A percentile compares a stretch with the other conserved stretches of the same genome.
These are phyloP conservation scores for Backusella tuberculispora DNA, from an alignment of 192 early-diverging fungal genomes.

Conservation along the genomic window DNA sequence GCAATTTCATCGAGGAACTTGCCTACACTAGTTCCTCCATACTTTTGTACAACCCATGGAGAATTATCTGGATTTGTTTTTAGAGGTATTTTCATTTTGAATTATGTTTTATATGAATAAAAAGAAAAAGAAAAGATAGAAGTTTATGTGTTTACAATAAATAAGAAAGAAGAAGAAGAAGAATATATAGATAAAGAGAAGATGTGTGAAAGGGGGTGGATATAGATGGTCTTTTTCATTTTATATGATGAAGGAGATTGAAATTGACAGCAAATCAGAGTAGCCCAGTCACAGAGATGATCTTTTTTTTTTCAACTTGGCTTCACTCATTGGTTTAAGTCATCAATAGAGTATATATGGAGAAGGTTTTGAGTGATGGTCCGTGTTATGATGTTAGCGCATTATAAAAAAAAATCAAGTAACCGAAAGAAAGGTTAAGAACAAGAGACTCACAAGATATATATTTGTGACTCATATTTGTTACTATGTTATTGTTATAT, in stretches of 20 bases:
- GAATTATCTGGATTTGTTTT: constrained; percentile 16
- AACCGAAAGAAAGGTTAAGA: too few species aligned
- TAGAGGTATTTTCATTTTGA: background rate
- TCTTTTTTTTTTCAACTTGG: background rate
- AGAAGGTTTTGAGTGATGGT: too few species aligned
- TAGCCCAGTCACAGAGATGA: constrained; percentile 7
- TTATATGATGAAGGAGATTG: background rate
- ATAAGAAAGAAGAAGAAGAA: background rate
- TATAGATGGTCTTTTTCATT: background rate
- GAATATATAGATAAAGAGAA: background rate
- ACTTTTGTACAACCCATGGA: constrained; percentile 76
- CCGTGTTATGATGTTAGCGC: too few species aligned
- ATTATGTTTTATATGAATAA: background rate
- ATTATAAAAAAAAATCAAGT: too few species aligned
- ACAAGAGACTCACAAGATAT: too few species aligned
- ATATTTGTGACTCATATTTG: too few species aligned
- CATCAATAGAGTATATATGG: background rate
- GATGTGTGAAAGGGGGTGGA: background rate
- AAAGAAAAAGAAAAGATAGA: background rate
- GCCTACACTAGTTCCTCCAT: constrained; percentile 91
- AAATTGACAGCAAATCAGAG: constrained; percentile 7
- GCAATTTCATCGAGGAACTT: constrained; percentile 66
- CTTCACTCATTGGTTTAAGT: constrained; percentile 3
- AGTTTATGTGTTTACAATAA: background rate
- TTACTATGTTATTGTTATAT: background rate